Base-by-base conservation (phyloP, 495 filamentous ascomycete genomes). In the Podospora fimiseda region DNA sequence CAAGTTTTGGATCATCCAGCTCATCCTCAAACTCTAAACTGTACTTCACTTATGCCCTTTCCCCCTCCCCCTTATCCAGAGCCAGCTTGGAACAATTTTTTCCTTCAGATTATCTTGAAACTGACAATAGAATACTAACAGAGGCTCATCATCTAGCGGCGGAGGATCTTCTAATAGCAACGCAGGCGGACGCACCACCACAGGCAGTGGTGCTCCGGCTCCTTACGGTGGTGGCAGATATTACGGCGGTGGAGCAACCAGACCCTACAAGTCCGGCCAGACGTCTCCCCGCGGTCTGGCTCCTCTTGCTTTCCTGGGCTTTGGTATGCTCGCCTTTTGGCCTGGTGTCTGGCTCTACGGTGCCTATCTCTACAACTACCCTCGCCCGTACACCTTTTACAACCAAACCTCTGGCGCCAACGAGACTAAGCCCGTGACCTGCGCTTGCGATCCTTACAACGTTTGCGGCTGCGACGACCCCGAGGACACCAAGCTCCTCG, bases 391-490 rank as follows among this genome's bases (percentile, higher is more conserved):
- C 60, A 59, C 36, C 33, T 89, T 78, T 74, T 60, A 76, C 71
- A 89, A 91, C 66, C 19, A 55, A 15, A 76, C 75, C 6, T 71
- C 50, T 47, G 51, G 68, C 15, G 56, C 66, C n/a, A 88, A 91
- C 67, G 75, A 89, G 70, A 85, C 83, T 1, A 72, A 85, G 49
- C 82, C 85, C 0, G 83, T 95, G 2, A 66, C 70, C 9, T 96
- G 92, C 62, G 67, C 88, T 44, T 96, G 93, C 67, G 76, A 84
- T 46, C 59, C 80, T 54, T 81, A 87, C 58, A 60, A 57, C 37
- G 82, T 77, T 23, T 98, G 93, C 65, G 86, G 89, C 23, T 96
- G 92, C 70, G 90, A 94, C 59, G 80, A 86, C 52, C 88, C 89
- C 58, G 72, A 72, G 53, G 51, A 81, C 72, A 68, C 78, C 62